Evolutionary conservation across 257 asterid genomes (phyloP).

Genomic region (Solanum chiquidenum): DNA sequence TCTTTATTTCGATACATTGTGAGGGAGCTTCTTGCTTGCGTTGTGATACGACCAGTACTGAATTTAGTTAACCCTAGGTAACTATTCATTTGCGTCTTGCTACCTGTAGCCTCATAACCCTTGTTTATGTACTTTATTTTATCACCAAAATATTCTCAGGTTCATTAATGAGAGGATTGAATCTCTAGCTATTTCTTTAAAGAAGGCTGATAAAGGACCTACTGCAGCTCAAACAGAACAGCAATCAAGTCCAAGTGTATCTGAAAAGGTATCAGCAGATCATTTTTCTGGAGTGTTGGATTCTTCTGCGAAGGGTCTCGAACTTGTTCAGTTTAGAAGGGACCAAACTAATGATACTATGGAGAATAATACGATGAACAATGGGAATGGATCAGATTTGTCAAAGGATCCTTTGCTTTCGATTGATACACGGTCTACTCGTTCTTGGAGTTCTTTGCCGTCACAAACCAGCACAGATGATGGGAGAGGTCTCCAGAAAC

Average conservation of each 20-base stretch:
- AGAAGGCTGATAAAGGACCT: conserved; percentile 54
- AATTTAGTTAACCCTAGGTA: conserved; percentile 92
- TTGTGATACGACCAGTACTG: conserved; percentile 80
- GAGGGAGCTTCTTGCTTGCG: conserved; percentile 92
- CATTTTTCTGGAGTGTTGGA: conserved; percentile 44
- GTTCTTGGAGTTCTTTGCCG: conserved; percentile 69
- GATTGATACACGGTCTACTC: conserved; percentile 59
- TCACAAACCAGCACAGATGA: conserved; percentile 34
- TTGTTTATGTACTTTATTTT: conserved; percentile 18
- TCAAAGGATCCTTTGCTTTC: conserved; percentile 88
- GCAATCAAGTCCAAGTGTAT: conserved; percentile 29
- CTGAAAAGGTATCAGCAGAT: conserved; percentile 37
- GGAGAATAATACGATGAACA: conserved; percentile 25
- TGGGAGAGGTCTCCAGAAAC: conserved; percentile 41
- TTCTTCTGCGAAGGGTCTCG: conserved; percentile 79
- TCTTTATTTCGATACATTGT: conserved; percentile 63
- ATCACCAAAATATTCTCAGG: conserved; percentile 39
- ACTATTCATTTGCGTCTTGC: conserved; percentile 3
- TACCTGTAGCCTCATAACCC: not conserved
- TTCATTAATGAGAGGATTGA: conserved; percentile 93
- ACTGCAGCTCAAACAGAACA: conserved; percentile 24
- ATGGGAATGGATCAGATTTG: conserved; percentile 19
- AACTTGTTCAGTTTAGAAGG: conserved; percentile 80
- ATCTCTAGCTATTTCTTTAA: conserved; percentile 44
- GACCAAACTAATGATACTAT: conserved; percentile 27